Percentiles rank a stretch among this genome's conserved stretches.
Evolutionary conservation across 148 eudicot species (phyloP).

Genomic region (Rhododendron ovatum): DNA sequence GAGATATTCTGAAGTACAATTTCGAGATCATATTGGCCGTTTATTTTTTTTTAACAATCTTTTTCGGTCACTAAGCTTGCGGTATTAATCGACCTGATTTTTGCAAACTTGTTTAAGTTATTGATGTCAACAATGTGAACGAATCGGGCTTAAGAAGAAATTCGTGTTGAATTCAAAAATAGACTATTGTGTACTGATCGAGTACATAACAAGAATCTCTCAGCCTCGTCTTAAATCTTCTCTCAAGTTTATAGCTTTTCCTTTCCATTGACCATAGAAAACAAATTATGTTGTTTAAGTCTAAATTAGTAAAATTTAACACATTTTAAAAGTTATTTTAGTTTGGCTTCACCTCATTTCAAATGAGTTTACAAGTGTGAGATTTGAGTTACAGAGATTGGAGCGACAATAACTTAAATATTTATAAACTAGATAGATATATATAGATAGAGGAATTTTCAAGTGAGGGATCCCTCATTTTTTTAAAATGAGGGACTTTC

Average conservation of each 20-base stretch:
- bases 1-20: not conserved
- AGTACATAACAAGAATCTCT: not conserved
- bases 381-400: not conserved
- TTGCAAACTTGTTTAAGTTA: too few relatives aligned
- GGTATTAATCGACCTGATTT: not conserved
- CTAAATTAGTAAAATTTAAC: not conserved
- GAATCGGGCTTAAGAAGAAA: not conserved
- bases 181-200: not conserved
- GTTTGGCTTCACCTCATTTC: not conserved
- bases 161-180: not conserved
- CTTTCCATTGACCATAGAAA: not conserved
- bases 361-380: not conserved
- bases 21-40: too few relatives aligned
- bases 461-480: too few relatives aligned
- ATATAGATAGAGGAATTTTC: too few relatives aligned
- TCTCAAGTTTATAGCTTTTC: not conserved
- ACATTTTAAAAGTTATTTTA: not conserved
- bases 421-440: too few relatives aligned
- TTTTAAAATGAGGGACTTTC: too few relatives aligned
- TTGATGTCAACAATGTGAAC: not conserved
- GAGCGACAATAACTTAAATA: too few relatives aligned
- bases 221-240: not conserved
- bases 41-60: too few relatives aligned
- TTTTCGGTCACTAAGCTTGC: too few relatives aligned
- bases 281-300: not conserved